These are phyloP conservation scores for Termitomyces sp. DNA, from an alignment of 768 basidiomycete species.

Conservation along the genomic window DNA sequence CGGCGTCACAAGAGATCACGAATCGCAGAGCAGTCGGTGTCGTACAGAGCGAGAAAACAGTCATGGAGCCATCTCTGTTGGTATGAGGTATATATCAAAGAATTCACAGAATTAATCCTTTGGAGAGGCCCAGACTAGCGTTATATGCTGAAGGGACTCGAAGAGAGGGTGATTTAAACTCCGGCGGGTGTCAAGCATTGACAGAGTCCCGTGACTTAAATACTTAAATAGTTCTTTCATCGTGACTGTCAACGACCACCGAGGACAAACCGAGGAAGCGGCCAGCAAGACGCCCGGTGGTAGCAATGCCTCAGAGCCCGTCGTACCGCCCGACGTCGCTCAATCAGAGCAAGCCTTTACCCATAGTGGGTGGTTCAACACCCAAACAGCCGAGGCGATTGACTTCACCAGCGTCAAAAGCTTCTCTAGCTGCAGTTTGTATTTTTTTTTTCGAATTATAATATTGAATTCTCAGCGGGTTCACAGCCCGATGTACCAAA, in stretches of 20 bases:
- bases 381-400: slow-evolving; percentile 23
- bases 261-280: background rate
- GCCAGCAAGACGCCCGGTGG: slow-evolving; percentile 8
- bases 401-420: slow-evolving; percentile 21
- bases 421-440: slow-evolving; percentile 18
- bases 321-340: slow-evolving; percentile 20
- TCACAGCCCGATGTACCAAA: slow-evolving; percentile 36
- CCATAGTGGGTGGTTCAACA: slow-evolving; percentile 6
- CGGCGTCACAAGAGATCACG: too few species aligned
- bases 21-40: too few species aligned
- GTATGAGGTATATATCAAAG: background rate
- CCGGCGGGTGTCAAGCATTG: background rate
- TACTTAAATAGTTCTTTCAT: background rate
- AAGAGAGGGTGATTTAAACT: background rate
- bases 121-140: too few species aligned
- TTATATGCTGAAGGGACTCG: too few species aligned
- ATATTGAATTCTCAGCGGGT: background rate
- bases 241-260: background rate
- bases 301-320: slow-evolving; percentile 18
- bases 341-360: slow-evolving; percentile 17
- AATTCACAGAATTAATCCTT: too few species aligned
- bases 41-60: background rate
- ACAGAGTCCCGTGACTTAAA: background rate
- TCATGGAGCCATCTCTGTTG: background rate
- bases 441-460: background rate